Evolutionary conservation across 1,139 yeast genomes (phyloP), one percentile per base, ranked within the genome.

Genomic region (Geotrichum histeridarum): DNA sequence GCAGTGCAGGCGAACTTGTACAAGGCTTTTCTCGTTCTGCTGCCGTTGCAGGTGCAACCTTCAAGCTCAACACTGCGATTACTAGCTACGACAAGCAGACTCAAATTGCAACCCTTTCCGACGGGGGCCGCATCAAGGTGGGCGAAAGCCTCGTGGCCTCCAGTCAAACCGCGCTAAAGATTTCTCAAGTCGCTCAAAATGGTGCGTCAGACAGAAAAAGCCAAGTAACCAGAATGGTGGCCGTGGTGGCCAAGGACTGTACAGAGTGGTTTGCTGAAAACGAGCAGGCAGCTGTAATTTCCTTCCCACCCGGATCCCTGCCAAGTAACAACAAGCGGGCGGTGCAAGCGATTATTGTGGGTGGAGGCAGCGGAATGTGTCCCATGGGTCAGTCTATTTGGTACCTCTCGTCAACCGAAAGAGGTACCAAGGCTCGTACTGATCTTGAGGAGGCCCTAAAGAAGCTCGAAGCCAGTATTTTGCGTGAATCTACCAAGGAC

Each of bases 21-120:
- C 99, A 93, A 73, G 99, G 97, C 1, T 93, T 93, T 69, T 91
- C 98, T 71, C 80, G 99, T 62, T 86, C 95, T 57, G 98, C 99
- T 4, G 99, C 99, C 12, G 99, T 93, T 59, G 98, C 95, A 33
- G 99, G 98, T 57, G 87, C 97, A 56, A 88, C 95, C 41, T 93
- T 91, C 72, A 90, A 90, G 71, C 77, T 93, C 55, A 82, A 84
- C 67, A 84, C 94, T 17, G 70, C 77, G 48, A 71, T 90, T 56
- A 73, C 74, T 8, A 81, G 81, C 48, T 86, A 76, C 68, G 93
- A 90, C 68, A 82, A 85, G 30, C 71, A 70, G 41, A 73, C 80
- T 47, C 83, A 85, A 65, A 73, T 81, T 37, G 96, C 95, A 7
- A 76, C 77, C 48, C 81, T 93, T 60, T 78, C 80, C 61, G 97